Evolutionary conservation across 1,139 yeast species (phyloP).

Genomic region (Yarrowia galli): DNA sequence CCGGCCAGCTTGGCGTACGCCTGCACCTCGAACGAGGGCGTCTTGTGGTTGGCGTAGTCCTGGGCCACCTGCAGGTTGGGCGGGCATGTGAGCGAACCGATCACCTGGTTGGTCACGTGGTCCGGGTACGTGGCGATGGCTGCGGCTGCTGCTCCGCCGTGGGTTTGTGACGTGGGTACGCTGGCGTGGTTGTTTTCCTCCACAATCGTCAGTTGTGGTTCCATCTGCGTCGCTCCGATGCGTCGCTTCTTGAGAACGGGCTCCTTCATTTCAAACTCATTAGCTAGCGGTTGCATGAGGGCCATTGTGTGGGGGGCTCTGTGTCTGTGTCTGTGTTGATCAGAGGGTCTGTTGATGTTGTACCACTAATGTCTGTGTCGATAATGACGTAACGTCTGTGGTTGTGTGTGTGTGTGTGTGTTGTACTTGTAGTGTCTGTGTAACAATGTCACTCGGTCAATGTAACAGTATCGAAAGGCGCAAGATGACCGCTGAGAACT

Average conservation of each 20-base stretch:
- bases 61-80: slow-evolving; percentile 59
- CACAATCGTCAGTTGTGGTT: slow-evolving; percentile 16
- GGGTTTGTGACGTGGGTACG: neutral
- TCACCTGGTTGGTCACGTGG: slow-evolving; percentile 41
- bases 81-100: slow-evolving; percentile 56
- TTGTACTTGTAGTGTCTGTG: too few relatives aligned
- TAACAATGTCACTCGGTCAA: too few relatives aligned
- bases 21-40: slow-evolving; percentile 83
- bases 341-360: too few relatives aligned
- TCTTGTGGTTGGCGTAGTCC: slow-evolving; percentile 69
- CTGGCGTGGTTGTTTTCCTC: slow-evolving; percentile 7
- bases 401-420: too few relatives aligned
- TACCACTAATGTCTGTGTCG: too few relatives aligned
- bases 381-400: neutral
- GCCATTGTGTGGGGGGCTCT: slow-evolving; percentile 2
- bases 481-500: too few relatives aligned
- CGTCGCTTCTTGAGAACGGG: slow-evolving; percentile 26
- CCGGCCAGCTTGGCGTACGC: slow-evolving; percentile 97
- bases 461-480: too few relatives aligned
- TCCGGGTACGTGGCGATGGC: slow-evolving; percentile 17
- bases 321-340: neutral
- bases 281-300: slow-evolving; percentile 25
- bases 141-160: neutral
- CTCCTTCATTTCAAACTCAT: slow-evolving; percentile 33
- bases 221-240: slow-evolving; percentile 32